Percentiles rank a stretch among this genome's conserved stretches.
These are phyloP conservation scores for Fraxinus baroniana DNA, from an alignment of 305 asterid genomes.

Conservation along the genomic window DNA sequence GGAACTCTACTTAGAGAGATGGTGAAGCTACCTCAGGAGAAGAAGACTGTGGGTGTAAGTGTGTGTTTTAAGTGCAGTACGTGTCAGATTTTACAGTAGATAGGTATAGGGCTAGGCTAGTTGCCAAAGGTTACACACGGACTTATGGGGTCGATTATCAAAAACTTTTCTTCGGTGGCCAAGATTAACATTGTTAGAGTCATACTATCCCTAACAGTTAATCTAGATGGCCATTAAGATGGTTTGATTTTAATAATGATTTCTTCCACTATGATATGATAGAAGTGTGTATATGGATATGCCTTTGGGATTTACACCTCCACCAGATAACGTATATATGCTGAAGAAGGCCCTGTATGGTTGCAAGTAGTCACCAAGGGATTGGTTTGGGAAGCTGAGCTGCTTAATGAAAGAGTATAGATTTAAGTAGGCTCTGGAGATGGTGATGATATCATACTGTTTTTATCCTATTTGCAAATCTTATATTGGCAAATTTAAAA, in stretches of 20 bases:
- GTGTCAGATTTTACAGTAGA: background rate
- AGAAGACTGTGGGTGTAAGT: background rate
- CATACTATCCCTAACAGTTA: background rate
- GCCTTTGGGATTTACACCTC: background rate
- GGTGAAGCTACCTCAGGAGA: background rate
- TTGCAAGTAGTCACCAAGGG: background rate
- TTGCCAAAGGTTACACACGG: background rate
- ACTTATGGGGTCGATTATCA: background rate
- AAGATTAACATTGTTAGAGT: background rate
- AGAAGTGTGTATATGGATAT: background rate
- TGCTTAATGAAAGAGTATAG: background rate
- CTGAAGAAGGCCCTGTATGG: background rate
- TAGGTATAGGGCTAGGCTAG: background rate
- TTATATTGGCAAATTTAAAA: background rate
- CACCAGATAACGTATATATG: background rate
- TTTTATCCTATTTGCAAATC: background rate
- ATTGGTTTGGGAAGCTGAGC: background rate
- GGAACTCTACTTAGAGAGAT: background rate
- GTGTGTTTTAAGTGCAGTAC: background rate
- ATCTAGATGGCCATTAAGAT: background rate
- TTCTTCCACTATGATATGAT: background rate
- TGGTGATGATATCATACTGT: background rate
- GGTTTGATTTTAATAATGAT: background rate
- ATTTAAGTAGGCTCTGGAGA: background rate
- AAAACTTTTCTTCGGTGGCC: background rate